These are phyloP conservation scores for Rhododendron vialii DNA, from an alignment of 148 eudicot genomes.

Conservation along the genomic window DNA sequence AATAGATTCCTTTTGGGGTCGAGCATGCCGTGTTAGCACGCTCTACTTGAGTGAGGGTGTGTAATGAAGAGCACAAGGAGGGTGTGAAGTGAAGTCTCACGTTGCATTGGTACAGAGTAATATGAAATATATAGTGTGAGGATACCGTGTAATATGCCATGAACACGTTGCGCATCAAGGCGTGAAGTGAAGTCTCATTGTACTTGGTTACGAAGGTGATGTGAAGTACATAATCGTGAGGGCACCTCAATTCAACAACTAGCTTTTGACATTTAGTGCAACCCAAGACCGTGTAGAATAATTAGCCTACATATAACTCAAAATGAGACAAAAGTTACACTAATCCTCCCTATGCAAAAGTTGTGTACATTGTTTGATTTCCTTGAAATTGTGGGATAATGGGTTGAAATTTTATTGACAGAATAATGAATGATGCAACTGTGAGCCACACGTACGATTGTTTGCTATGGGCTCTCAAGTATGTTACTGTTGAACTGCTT, in stretches of 20 bases:
- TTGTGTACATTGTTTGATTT: conserved; percentile 1
- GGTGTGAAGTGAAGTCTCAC: neutral
- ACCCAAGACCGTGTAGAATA: neutral
- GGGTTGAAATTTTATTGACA: conserved; percentile 23
- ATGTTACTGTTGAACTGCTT: conserved; percentile 17
- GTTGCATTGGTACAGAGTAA: neutral
- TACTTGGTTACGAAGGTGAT: neutral
- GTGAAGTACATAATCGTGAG: neutral
- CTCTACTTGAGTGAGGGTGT: neutral
- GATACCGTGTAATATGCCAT: neutral
- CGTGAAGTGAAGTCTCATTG: neutral
- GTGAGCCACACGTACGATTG: conserved; percentile 74
- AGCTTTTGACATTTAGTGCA: neutral
- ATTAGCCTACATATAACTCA: neutral
- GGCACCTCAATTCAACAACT: neutral
- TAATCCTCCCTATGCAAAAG: neutral
- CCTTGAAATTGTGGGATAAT: neutral
- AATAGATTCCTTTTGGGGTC: neutral
- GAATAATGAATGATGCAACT: conserved; percentile 69
- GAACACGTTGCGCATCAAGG: neutral
- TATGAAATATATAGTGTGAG: neutral
- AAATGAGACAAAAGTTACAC: neutral
- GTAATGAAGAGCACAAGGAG: neutral
- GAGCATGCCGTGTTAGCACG: neutral
- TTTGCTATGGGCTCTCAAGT: conserved; percentile 87